Evolutionary conservation across 2,329 filamentous ascomycete genomes (phyloP).

Genomic region (Cytospora paraplurivora): DNA sequence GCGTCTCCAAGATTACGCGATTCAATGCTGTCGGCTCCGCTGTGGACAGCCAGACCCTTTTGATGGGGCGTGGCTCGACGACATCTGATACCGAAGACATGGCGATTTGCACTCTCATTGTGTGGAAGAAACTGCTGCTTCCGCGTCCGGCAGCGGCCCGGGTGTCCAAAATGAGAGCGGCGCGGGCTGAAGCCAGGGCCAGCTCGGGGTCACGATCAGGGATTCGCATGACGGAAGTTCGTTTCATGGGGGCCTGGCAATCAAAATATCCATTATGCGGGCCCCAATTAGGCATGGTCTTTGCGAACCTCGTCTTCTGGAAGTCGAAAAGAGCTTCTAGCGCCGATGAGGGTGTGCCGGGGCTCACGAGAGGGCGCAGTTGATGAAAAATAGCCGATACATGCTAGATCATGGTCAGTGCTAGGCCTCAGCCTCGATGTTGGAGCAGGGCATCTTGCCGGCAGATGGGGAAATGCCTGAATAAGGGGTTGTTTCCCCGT

Average conservation of each 20-base stretch:
- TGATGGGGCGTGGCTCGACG: slow-evolving; percentile 5
- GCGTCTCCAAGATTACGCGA: slow-evolving; percentile 43
- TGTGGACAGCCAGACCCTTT: slow-evolving; percentile 24
- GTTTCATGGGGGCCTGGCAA: slow-evolving; percentile 50
- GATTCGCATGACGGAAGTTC: slow-evolving; percentile 50
- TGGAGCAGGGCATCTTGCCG: not conserved
- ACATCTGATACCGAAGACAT: slow-evolving; percentile 8
- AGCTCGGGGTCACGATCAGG: slow-evolving; percentile 32
- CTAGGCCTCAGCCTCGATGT: slow-evolving; percentile 4
- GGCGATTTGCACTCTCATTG: slow-evolving; percentile 1
- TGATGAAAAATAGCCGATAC: slow-evolving; percentile 3
- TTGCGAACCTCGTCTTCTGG: slow-evolving; percentile 40
- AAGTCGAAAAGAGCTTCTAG: slow-evolving; percentile 43
- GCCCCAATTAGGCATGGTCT: slow-evolving; percentile 34
- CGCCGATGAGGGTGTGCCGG: slow-evolving; percentile 26
- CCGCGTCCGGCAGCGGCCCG: not conserved
- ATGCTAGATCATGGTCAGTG: slow-evolving; percentile 11
- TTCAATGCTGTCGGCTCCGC: slow-evolving; percentile 39
- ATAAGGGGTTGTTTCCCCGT: not conserved
- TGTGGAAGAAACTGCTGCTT: not conserved
- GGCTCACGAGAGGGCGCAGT: slow-evolving; percentile 11
- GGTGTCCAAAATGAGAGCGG: slow-evolving; percentile 19
- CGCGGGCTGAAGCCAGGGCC: slow-evolving; percentile 31
- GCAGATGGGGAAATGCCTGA: not conserved
- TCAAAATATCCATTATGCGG: slow-evolving; percentile 52